phyloP scores from a whole-genome alignment of 2,329 filamentous ascomycete species.

The Sporothrix inflata region DNA sequence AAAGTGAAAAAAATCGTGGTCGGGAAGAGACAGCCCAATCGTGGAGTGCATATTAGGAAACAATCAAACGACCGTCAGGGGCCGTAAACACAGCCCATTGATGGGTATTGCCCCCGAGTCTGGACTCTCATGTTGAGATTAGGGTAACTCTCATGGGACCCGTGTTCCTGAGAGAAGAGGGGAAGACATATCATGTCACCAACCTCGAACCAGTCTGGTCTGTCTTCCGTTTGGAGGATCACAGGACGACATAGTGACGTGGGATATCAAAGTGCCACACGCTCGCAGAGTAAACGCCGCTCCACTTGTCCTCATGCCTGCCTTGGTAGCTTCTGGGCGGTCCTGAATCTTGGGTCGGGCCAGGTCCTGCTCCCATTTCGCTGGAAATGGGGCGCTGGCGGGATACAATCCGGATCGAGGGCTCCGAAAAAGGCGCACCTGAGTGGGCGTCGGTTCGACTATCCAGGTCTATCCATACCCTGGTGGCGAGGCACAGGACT shows the following conservation, averaged over 20 bases:
- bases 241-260: not conserved
- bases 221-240: not conserved
- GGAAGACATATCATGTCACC: not conserved
- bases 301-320: not conserved
- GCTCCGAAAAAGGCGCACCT: not conserved
- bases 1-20: not conserved
- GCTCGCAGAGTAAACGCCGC: not conserved
- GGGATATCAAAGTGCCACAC: not conserved
- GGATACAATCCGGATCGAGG: not conserved
- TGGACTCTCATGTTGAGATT: conserved; percentile 7
- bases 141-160: not conserved
- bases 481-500: not conserved
- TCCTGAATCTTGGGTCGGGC: not conserved
- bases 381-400: not conserved
- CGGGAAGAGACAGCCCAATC: not conserved
- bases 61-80: not conserved
- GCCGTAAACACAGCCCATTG: not conserved
- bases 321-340: not conserved
- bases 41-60: not conserved
- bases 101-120: not conserved
- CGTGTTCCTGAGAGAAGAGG: not conserved
- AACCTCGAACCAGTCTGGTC: not conserved
- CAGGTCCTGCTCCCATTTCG: not conserved
- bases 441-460: not conserved
- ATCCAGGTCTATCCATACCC: not conserved